These are phyloP conservation scores for Fulvia fulva DNA, from an alignment of 2,329 filamentous ascomycete species.

Conservation along the genomic window DNA sequence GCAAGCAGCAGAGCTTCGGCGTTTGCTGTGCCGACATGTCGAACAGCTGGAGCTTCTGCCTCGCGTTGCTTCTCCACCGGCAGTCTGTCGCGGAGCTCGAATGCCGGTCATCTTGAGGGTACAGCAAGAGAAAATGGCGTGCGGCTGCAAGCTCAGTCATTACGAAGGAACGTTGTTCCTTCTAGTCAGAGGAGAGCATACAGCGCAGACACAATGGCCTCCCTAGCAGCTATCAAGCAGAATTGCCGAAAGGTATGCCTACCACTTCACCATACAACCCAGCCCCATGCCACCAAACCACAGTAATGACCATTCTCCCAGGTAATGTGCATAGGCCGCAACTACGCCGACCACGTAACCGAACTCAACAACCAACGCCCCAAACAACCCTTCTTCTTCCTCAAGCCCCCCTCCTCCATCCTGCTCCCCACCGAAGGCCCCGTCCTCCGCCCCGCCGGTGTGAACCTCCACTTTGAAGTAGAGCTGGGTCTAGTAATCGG, in stretches of 20 bases:
- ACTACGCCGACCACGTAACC: constrained; percentile 94
- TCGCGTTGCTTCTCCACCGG: constrained; percentile 12
- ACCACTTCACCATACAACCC: neutral
- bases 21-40: constrained; percentile 4
- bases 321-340: constrained; percentile 89
- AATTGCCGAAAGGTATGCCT: constrained; percentile 47
- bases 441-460: constrained; percentile 75
- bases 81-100: neutral
- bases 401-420: constrained; percentile 87
- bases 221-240: constrained; percentile 34
- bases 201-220: constrained; percentile 17
- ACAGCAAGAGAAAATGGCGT: neutral
- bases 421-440: constrained; percentile 74
- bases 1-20: constrained; percentile 6
- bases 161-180: neutral
- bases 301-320: no score
- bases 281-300: neutral
- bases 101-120: neutral
- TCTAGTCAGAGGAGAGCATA: constrained; percentile 5
- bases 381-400: constrained; percentile 98
- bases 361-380: constrained; percentile 85
- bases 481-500: constrained; percentile 89
- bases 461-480: constrained; percentile 89
- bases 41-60: constrained; percentile 2
- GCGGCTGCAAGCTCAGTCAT: neutral